Base-by-base conservation (phyloP, 192 early-diverging fungal genomes). In the Coemansia aciculifera region DNA sequence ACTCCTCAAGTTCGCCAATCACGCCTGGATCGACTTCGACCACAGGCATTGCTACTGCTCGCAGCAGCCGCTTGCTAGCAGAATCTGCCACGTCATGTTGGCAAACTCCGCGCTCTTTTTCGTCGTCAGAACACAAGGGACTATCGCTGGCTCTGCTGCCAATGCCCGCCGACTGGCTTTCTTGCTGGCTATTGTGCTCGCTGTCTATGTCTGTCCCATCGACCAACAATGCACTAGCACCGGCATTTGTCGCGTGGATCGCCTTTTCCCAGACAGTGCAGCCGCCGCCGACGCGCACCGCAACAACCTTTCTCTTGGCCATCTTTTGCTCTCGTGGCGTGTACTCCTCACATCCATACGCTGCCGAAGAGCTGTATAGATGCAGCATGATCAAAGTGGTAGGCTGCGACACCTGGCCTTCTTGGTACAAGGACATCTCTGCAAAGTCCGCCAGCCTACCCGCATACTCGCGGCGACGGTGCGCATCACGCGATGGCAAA, bases 341-440 rank as follows among this genome's bases (percentile, higher is more conserved):
- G 64, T 81, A 81, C 46, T 76, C 64, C 34, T 73, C 74, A 64
- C 79, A 81, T 15, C 79, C 79, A 49, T 73, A 81, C 24, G 59
- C 63, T 6, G 74, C 51, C 44, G 74, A 75, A 12, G 70, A 65
- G 38, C 74, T 67, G n/a, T 49, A 43, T 15, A 76, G 36, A 40
- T 67, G 70, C 32, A 67, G 65, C 70, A 81, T 76, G 13, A 72
- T 62, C 61, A 76, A 38, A 24, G 67, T 57, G 9, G 74, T 76
- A 32, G 61, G 62, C 32, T 66, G 34, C 15, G 70, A 54, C 54
- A 7, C 54, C 49, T 59, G 48, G 34, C 59, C 43, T 9, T 63
- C 39, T 19, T 71, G 69, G 42, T 81, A 81, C 61, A 81, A 51
- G 31, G 74, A 64, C 51, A 65, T 31, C 57, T 81, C 79, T 6